A percentile compares a stretch with the other conserved stretches of the same genome.
These are phyloP conservation scores for Eugenia klotzschiana DNA, from an alignment of 441 rosid species.

Conservation along the genomic window DNA sequence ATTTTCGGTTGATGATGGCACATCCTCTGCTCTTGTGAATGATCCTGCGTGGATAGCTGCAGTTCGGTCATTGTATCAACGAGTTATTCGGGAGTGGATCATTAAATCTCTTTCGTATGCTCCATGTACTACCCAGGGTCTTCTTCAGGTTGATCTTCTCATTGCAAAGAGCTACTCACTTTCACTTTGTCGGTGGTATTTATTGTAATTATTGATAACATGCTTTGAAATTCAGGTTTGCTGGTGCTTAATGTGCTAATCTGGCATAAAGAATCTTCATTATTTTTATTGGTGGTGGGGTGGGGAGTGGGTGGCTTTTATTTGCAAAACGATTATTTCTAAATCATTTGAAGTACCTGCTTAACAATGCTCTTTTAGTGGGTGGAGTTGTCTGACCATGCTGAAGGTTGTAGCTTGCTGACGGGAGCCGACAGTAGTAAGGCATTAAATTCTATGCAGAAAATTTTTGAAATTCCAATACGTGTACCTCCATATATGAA, in stretches of 20 bases:
- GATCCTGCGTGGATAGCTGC: constrained; percentile 80
- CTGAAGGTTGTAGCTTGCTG: neutral
- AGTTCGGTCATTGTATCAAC: constrained; percentile 81
- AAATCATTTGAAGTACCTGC: neutral
- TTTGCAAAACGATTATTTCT: neutral
- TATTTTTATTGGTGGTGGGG: neutral
- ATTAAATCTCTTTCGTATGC: constrained; percentile 78
- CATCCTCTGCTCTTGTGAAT: constrained; percentile 50
- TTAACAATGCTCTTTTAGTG: neutral
- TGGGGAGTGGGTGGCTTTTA: neutral
- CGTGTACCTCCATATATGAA: neutral
- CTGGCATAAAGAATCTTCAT: neutral
- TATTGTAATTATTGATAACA: neutral
- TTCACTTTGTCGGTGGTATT: neutral
- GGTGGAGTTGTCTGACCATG: neutral
- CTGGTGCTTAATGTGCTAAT: neutral
- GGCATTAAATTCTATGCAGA: neutral
- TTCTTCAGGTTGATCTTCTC: constrained; percentile 67
- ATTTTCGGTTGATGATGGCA: constrained; percentile 58
- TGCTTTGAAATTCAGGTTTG: neutral
- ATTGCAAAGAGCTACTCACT: neutral
- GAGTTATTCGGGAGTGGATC: constrained; percentile 81
- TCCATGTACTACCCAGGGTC: constrained; percentile 97
- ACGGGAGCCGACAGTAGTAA: neutral
- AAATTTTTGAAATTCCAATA: neutral